Base-by-base conservation (phyloP, 495 filamentous ascomycete species). In the Daldinia bambusicola region DNA sequence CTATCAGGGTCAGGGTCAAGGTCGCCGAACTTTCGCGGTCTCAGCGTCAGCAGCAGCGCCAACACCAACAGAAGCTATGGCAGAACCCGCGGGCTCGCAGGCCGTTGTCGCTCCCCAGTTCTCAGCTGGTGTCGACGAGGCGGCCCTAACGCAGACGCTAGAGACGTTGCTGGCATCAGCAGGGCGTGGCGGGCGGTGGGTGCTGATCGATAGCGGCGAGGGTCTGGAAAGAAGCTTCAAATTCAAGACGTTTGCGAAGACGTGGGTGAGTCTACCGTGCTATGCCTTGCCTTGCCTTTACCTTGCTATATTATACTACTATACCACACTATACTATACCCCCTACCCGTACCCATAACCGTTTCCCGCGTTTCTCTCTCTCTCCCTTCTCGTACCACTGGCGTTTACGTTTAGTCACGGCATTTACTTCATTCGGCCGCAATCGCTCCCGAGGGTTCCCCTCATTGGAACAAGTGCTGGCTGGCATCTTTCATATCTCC, bases 241-340 rank as follows among this genome's bases (percentile, higher is more conserved):
- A 74, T 91, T 91, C 76, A 87, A 86, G 79, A 87, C 78, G 4
- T 91, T 91, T 71, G 84, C 83, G 41, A 86, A 84, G 74, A 84
- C 87, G 14, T 90, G 89, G 88, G 87, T 89, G 63, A 74, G 85
- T 76, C 18, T 37, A 30, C 43, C 31, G 32, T 48, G 20, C 43
- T 18, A 48, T 43, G n/a, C 14, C 40, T 5, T 16, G 9, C 3
- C 40, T 16, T 43, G 9, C 40, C 40, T 26, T 26, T 26, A 3
- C 26, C 26, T 26, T 26, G 26, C 3, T 3, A 26, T 26, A 43
- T 43, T 36, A 36, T 36, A 36, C 34, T 36, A 36, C 34, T 2
- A 6, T 36, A 36, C 34, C 9, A 36, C 9, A 6, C 34, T 36
- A 36, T 10, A 36, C 34, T 36, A 36, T 36, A 36, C 34, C 34